Conservation (phyloP, 106 monocot species). For the Dioscorea alata region DNA sequence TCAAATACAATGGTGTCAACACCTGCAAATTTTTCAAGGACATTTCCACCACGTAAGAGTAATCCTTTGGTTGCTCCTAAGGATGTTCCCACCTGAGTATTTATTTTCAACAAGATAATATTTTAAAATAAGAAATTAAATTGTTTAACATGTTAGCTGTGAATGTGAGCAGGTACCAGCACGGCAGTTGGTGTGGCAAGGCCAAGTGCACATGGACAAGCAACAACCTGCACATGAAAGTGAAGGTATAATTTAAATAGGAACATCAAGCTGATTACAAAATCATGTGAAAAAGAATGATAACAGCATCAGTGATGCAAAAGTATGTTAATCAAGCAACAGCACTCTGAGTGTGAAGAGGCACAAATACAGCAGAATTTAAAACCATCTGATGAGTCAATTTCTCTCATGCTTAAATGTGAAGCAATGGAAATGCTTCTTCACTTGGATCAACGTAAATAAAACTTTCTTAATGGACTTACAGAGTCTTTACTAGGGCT, state of each 20-base stretch:
- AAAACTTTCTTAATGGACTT: too few species aligned
- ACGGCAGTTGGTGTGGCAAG: constrained; percentile 98
- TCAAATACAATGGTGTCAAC: constrained; percentile 91
- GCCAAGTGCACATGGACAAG: constrained; percentile 98
- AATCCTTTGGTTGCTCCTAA: constrained; percentile 88
- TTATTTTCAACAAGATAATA: background rate
- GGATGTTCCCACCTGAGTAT: constrained; percentile 88
- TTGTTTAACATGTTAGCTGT: background rate
- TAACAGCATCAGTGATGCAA: too few species aligned
- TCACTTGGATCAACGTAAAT: too few species aligned
- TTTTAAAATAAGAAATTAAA: background rate
- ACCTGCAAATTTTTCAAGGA: constrained; percentile 91
- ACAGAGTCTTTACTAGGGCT: too few species aligned
- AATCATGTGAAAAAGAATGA: too few species aligned
- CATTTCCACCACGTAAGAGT: constrained; percentile 90
- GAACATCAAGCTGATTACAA: too few species aligned
- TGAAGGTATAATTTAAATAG: background rate
- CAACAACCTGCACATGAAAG: constrained; percentile 62
- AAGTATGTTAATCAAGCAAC: too few species aligned
- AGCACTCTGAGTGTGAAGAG: too few species aligned
- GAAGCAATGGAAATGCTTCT: too few species aligned
- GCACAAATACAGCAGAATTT: too few species aligned
- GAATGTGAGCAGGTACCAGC: constrained; percentile 44
- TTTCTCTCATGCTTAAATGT: too few species aligned
- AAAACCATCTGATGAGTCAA: too few species aligned